A percentile compares a stretch with the other conserved stretches of the same genome.
phyloP scores from a whole-genome alignment of 257 asterid genomes.

The Ligustrum vulgare region DNA sequence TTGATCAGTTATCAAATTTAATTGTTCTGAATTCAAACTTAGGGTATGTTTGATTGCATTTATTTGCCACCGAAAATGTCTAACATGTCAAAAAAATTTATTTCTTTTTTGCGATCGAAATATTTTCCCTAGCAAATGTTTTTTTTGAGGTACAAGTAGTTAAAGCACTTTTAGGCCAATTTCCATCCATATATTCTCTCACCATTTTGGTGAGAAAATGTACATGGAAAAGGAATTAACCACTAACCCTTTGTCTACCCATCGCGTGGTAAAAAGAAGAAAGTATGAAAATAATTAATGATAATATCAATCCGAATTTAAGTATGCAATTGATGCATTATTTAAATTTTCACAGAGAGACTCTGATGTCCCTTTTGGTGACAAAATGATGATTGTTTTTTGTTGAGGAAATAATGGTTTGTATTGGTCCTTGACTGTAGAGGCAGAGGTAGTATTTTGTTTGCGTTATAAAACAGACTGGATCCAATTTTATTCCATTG shows the following conservation, averaged over 20 bases:
- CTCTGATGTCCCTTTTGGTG: not conserved
- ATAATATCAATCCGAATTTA: not conserved
- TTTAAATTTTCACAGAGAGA: not conserved
- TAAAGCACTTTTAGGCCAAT: too few species aligned
- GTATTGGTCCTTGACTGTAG: not conserved
- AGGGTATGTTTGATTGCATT: too few species aligned
- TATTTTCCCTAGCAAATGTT: too few species aligned
- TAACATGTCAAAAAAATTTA: too few species aligned
- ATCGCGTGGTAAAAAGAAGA: not conserved
- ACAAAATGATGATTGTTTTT: not conserved
- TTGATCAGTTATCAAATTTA: not conserved
- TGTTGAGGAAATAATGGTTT: not conserved
- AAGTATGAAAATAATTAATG: not conserved
- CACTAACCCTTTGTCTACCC: not conserved
- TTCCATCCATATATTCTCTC: too few species aligned
- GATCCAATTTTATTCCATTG: not conserved
- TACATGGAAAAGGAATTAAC: not conserved
- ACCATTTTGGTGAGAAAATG: too few species aligned
- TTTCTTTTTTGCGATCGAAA: too few species aligned
- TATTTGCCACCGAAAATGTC: too few species aligned
- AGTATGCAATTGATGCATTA: not conserved
- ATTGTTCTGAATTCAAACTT: not conserved
- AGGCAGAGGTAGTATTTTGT: not conserved
- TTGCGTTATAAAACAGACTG: not conserved
- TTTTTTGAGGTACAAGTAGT: too few species aligned